Evolutionary conservation across 495 filamentous ascomycete genomes (phyloP), one percentile per base, ranked within the genome.

Genomic region (Wilcoxina mikolae): DNA sequence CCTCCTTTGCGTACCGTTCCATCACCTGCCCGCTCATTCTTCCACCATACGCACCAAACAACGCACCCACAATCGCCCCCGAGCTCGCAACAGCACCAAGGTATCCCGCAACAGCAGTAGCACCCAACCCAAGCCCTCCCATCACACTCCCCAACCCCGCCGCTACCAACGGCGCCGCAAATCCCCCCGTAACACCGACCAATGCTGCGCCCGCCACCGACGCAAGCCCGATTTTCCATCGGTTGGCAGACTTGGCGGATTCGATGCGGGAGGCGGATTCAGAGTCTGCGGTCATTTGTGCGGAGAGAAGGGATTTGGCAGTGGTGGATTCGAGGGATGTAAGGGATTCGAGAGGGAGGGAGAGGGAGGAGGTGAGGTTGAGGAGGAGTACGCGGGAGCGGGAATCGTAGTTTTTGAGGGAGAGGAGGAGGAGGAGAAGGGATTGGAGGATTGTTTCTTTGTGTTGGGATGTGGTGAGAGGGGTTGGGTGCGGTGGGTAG

Each of bases 21-120:
- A 95, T 84, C 79, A 87, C 83, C 64, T 85, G 78, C 27, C 83
- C 81, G 1, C 83, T 84, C 78, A 91, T 87, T 12, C 83, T 75
- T 11, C 80, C 85, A 23, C 88, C 88, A 65, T 91, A 94, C 7
- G 88, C 84, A 27, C 90, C 90, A 61, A 98, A 94, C 11, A 96
- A 68, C 46, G 82, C 77, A 3, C 87, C 90, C 18, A 94, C 82
- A 39, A 87, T 69, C 15, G 88, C 77, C 4, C 77, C 75, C 59
- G 80, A 94, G 23, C 84, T 77, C 10, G 87, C 84, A 51, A 95
- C 67, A 12, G 80, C 72, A 12, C 87, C 91, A 0, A 98, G 69
- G 53, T 94, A 81, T 5, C 79, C 78, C 11, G 87, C 87, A 22
- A 85, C 83, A 1, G 82, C 83, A 25, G 82, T 84, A 10, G 81